phyloP scores from a whole-genome alignment of 2,329 filamentous ascomycete species.

The Onygenales sp. region DNA sequence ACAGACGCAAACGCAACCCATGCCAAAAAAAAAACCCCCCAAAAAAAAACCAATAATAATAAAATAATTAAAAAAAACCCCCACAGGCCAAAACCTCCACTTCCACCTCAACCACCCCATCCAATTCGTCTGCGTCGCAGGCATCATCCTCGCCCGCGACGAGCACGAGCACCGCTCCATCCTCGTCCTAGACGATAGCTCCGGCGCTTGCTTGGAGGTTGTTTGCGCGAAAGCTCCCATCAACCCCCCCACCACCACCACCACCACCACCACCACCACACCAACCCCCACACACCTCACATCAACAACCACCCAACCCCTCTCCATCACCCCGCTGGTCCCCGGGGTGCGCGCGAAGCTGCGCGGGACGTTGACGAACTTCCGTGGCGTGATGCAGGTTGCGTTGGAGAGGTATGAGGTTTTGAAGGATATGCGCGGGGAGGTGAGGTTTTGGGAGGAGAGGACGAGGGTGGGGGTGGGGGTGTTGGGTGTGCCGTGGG shows the following conservation, averaged over 20 bases:
- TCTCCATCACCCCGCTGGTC: constrained; percentile 38
- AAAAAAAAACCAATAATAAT: too few relatives aligned
- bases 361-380: constrained; percentile 47
- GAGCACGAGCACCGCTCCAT: constrained; percentile 45
- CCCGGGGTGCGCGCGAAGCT: constrained; percentile 45
- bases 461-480: constrained; percentile 39
- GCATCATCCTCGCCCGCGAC: constrained; percentile 55
- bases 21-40: neutral
- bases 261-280: too few relatives aligned
- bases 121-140: constrained; percentile 62
- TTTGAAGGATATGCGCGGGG: constrained; percentile 44
- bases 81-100: constrained; percentile 45
- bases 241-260: neutral
- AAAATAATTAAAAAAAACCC: too few relatives aligned
- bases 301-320: constrained; percentile 19
- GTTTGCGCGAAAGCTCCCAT: constrained; percentile 32
- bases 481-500: constrained; percentile 46
- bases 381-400: constrained; percentile 43
- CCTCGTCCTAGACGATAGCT: constrained; percentile 52
- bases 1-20: neutral
- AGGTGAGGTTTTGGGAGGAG: constrained; percentile 45
- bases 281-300: constrained; percentile 8
- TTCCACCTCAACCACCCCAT: constrained; percentile 68
- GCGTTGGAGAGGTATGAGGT: constrained; percentile 43
- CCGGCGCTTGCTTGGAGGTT: constrained; percentile 48